Conservation (phyloP, 73 alveolate genomes). For the Diophrys sp. region DNA sequence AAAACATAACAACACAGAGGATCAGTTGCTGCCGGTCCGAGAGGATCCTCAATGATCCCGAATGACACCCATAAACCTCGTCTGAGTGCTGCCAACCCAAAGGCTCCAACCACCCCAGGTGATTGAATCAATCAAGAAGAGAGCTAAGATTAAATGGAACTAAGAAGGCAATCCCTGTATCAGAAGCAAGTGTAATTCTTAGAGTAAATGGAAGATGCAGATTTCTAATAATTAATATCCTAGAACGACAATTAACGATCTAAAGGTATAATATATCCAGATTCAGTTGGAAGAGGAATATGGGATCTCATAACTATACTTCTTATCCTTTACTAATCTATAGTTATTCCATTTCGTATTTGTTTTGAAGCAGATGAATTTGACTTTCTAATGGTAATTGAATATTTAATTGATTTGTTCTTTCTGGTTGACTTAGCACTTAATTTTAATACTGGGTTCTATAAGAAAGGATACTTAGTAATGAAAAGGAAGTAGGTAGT, state of each 20-base stretch:
- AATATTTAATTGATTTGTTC: constrained; percentile 22
- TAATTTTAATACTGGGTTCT: constrained; percentile 59
- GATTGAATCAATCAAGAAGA: too few species aligned
- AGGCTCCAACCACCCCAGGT: too few species aligned
- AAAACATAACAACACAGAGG: too few species aligned
- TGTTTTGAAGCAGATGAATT: constrained; percentile 39
- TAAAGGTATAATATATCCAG: constrained; percentile 44
- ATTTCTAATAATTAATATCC: background rate
- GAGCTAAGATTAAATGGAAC: too few species aligned
- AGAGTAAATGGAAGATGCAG: background rate
- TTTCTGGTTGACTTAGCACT: constrained; percentile 42
- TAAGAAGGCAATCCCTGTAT: background rate
- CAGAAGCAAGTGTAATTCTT: background rate
- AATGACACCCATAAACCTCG: too few species aligned
- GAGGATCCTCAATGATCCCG: too few species aligned
- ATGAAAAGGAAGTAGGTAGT: constrained; percentile 54
- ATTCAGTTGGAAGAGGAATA: constrained; percentile 22
- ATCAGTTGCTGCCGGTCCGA: too few species aligned
- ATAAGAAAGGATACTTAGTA: constrained; percentile 53
- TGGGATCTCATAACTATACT: constrained; percentile 49
- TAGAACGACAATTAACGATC: background rate
- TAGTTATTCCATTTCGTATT: constrained; percentile 47
- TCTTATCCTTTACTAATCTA: constrained; percentile 36
- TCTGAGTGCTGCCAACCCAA: too few species aligned
- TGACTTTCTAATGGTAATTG: constrained; percentile 31